Base-by-base conservation (phyloP, 148 eudicot genomes). In the Beta vulgaris region DNA sequence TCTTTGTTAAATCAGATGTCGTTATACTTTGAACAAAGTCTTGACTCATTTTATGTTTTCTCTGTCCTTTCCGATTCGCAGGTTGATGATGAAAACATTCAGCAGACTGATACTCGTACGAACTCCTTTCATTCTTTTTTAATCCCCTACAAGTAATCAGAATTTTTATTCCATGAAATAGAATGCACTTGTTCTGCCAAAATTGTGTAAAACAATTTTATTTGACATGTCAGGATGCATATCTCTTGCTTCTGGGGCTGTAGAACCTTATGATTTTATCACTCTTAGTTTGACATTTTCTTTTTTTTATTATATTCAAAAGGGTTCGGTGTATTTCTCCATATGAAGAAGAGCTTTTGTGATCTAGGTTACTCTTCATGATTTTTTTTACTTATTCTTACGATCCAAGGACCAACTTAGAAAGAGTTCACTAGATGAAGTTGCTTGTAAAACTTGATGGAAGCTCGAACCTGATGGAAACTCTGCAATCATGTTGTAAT, bases 31-130 rank as follows among this genome's bases (percentile, higher is more conserved):
- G 19, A 28, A 4, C n/a, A 19, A 54, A 42, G 25, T 31, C 9
- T 34, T 10, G 60, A 31, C 64, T 49, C 1, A 28, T 7, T 32
- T 40, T 3, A 25, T 42, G 28, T 46, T 36, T 4, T 57, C 36
- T 11, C 14, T 35, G 4, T 13, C 19, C 42, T 68, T 79, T 78
- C 26, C n/a, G 6, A 34, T n/a, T 26, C 83, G 77, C 83, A 90
- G 94, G 88, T 48, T 10, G 36, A 25, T 25, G 85, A 77, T 68
- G 81, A 79, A 57, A 77, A 72, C 77, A 59, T 25, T 71, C 81
- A 90, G 83, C 86, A 78, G 80, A 75, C 59, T 74, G 88, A 90
- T 80, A 73, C 19, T 37, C 73, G 81, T 79, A 79, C 18, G 13
- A 6, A 54, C 29, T 32, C 23, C 26, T 54, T 4, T 29, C 23